These are phyloP conservation scores for Solanum virginianum DNA, from an alignment of 257 asterid genomes.

Conservation along the genomic window DNA sequence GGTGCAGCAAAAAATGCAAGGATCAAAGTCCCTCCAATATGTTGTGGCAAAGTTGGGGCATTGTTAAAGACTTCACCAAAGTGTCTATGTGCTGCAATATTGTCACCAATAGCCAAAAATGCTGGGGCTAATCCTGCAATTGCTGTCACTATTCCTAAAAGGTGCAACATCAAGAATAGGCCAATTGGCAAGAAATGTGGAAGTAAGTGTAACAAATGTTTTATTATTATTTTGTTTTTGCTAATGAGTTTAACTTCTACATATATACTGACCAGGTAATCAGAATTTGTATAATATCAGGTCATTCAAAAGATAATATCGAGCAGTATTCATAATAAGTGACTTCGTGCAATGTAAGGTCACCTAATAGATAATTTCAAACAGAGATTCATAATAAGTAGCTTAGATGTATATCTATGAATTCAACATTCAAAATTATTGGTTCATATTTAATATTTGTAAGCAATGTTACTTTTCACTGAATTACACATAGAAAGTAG, in stretches of 20 bases:
- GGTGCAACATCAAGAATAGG: conserved; percentile 23
- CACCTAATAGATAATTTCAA: no score
- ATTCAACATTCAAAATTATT: no score
- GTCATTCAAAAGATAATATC: not conserved
- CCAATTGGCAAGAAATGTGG: conserved; percentile 32
- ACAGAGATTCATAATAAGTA: not conserved
- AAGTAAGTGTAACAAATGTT: conserved; percentile 5
- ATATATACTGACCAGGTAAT: not conserved
- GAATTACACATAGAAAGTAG: no score
- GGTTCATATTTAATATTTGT: no score
- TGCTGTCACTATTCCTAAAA: conserved; percentile 23
- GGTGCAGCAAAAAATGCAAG: conserved; percentile 13
- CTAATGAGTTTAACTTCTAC: not conserved
- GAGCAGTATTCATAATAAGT: not conserved
- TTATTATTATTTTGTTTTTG: not conserved
- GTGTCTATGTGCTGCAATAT: conserved; percentile 23
- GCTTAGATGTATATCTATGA: not conserved
- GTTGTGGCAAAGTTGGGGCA: conserved; percentile 16
- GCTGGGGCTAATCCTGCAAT: conserved; percentile 18
- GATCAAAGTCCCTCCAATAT: conserved; percentile 5
- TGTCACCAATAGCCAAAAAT: conserved; percentile 22
- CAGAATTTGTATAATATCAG: not conserved
- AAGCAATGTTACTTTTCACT: no score
- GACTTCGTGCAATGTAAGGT: no score
- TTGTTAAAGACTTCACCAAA: conserved; percentile 15